Conservation (phyloP, 2,329 filamentous ascomycete species). For the Sclerotinia sclerotiorum region DNA sequence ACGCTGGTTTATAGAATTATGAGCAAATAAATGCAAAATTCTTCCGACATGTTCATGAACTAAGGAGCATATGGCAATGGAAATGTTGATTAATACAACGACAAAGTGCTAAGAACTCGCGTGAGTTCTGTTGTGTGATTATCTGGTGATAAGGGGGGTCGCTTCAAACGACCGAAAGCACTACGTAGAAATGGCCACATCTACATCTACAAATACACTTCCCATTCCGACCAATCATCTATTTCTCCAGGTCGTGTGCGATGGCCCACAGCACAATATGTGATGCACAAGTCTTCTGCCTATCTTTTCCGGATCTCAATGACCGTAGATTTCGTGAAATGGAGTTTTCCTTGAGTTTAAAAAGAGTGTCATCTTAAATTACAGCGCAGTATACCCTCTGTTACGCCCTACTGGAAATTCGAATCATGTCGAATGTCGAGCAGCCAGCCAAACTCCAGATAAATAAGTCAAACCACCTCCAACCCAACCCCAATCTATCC, state of each 20-base stretch:
- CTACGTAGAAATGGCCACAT: constrained; percentile 4
- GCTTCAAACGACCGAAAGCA: constrained; percentile 12
- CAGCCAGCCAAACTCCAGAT: constrained; percentile 7
- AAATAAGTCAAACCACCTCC: neutral
- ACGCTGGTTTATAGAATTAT: constrained; percentile 41
- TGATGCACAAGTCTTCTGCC: neutral
- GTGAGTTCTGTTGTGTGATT: constrained; percentile 16
- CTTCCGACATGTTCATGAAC: constrained; percentile 34
- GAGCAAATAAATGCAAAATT: constrained; percentile 40
- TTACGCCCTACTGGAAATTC: neutral
- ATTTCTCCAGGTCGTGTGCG: neutral
- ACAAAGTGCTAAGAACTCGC: constrained; percentile 7
- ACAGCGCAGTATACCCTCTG: neutral
- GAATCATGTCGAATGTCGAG: neutral
- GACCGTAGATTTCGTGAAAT: neutral
- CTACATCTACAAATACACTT: constrained; percentile 10
- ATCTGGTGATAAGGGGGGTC: constrained; percentile 11
- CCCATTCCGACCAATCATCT: constrained; percentile 3
- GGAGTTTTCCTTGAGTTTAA: neutral
- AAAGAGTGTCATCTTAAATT: neutral
- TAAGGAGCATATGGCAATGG: constrained; percentile 25
- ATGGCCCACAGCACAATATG: neutral
- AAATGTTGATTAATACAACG: constrained; percentile 19
- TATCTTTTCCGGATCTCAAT: neutral
- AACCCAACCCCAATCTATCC: neutral